Evolutionary conservation across 2,329 filamentous ascomycete genomes (phyloP).

Genomic region (Coleophoma cylindrospora): DNA sequence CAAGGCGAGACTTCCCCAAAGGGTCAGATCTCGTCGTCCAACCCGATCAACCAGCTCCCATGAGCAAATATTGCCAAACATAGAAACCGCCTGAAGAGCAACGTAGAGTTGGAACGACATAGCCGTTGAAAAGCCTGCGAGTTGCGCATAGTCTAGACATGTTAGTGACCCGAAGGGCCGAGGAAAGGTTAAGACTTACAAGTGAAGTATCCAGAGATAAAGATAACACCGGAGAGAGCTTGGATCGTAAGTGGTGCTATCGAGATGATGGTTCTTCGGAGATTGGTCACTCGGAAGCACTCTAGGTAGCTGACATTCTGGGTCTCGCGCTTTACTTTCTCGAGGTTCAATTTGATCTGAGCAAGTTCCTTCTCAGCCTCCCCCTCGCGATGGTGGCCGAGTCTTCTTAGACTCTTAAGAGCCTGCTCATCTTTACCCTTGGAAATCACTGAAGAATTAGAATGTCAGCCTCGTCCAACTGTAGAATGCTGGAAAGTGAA

Average conservation of each 20-base stretch:
- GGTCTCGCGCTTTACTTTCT: slow-evolving; percentile 10
- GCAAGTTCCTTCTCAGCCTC: slow-evolving; percentile 25
- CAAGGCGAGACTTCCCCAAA: not conserved
- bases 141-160: not conserved
- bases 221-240: slow-evolving; percentile 14
- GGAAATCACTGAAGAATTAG: slow-evolving; percentile 16
- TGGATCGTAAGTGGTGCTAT: slow-evolving; percentile 11
- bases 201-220: slow-evolving; percentile 28
- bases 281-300: slow-evolving; percentile 5
- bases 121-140: not conserved
- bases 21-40: slow-evolving; percentile 1
- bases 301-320: slow-evolving; percentile 15
- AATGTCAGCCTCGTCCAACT: no score
- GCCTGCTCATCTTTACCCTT: slow-evolving; percentile 29
- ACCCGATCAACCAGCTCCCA: not conserved
- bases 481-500: no score
- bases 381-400: slow-evolving; percentile 22
- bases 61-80: not conserved
- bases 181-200: slow-evolving; percentile 8
- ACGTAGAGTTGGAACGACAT: not conserved
- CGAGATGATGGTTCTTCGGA: slow-evolving; percentile 7
- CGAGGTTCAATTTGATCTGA: slow-evolving; percentile 13
- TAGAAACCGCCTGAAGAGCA: not conserved
- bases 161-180: not conserved
- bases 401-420: slow-evolving; percentile 27